Evolutionary conservation across 768 basidiomycete genomes (phyloP), one percentile per base, ranked within the genome.

Genomic region (Phylloporus sp.): DNA sequence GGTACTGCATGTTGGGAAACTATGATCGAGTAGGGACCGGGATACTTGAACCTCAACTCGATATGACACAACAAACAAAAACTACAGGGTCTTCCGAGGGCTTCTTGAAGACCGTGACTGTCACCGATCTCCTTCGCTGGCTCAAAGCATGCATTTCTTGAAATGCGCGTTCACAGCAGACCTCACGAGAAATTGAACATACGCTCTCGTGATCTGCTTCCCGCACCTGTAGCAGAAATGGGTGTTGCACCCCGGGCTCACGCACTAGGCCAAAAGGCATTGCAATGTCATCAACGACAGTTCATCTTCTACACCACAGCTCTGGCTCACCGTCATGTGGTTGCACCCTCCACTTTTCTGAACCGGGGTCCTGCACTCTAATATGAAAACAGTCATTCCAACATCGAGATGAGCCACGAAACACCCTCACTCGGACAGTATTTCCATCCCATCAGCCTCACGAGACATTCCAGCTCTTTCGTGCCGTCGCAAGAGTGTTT

Each of bases 401-500:
- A 38, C 24, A 5, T 32, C 7, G 8, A 14, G 9, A 8, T 20
- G 20, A 28, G 11, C 3, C 11, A 28, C 23, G 4, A 13, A 45
- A 21, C 36, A 14, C 11, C 47, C 70, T 54, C 55, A 69, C 82
- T 78, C 48, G 83, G 77, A 58, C 82, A 84, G 46, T 74, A 70
- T 49, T 77, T 81, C 82, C 82, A 84, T 6, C 81, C 81, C 45
- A 71, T 65, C 40, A 68, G 57, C 28, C 55, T 59, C 71, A 81
- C 77, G 26, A 80, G 59, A 34, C 70, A 62, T 7, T 73, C 68
- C 11, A 83, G 66, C 51, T 82, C 82, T 9, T 70, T 67, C 13
- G 73, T 67, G 5, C 78, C 79, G 43, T 82, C 80, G 57, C 82
- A 84, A 1, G 77, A 76, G 53, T 81, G 79, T 37, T 66, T 62